These are phyloP conservation scores for Colletotrichum viniferum DNA, from an alignment of 2,329 filamentous ascomycete species.

Conservation along the genomic window DNA sequence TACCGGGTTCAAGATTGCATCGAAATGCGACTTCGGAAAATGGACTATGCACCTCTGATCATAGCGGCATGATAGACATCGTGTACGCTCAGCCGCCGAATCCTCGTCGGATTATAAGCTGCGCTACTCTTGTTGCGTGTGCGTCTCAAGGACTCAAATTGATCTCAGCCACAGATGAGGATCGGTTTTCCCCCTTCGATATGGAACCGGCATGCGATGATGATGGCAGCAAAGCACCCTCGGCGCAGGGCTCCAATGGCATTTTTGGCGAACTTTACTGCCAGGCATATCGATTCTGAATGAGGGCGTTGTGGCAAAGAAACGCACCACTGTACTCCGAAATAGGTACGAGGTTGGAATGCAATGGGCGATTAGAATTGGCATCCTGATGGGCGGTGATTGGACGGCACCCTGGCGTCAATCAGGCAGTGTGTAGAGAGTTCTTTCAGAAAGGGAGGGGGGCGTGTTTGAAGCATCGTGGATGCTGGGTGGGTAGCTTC, in stretches of 20 bases:
- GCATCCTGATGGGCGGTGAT: background rate
- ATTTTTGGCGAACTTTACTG: background rate
- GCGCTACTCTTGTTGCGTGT: background rate
- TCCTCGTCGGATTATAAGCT: background rate
- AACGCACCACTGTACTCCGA: background rate
- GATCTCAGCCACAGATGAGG: background rate
- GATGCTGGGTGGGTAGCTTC: background rate
- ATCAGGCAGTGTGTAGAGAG: background rate
- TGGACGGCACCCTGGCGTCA: background rate
- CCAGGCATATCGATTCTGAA: background rate
- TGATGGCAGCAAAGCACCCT: background rate
- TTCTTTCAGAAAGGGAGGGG: background rate
- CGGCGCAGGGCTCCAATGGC: background rate
- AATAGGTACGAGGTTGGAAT: background rate
- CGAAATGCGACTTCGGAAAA: background rate
- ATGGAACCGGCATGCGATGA: background rate
- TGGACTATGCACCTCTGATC: background rate
- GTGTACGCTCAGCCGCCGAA: background rate
- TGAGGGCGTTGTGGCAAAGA: constrained; percentile 2
- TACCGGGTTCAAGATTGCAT: background rate
- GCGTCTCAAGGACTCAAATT: background rate
- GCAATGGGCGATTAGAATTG: background rate
- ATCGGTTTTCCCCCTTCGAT: background rate
- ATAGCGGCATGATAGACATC: background rate
- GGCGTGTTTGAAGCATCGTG: background rate